These are phyloP conservation scores for Xylaria venustula DNA, from an alignment of 495 filamentous ascomycete genomes.

Conservation along the genomic window DNA sequence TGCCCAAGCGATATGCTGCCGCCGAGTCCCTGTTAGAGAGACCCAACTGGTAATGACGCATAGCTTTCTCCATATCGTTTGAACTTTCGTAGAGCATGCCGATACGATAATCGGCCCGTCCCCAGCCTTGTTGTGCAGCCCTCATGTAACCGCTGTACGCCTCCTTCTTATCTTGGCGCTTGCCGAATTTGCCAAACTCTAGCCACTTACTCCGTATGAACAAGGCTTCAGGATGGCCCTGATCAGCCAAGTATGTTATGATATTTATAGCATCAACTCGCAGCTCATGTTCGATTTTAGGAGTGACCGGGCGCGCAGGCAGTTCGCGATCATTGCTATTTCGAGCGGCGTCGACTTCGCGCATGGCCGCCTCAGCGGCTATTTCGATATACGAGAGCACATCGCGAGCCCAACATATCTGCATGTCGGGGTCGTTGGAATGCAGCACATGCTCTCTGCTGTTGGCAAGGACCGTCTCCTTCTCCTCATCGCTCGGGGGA, in stretches of 20 bases:
- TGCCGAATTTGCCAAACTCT: slow-evolving; percentile 95
- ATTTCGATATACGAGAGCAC: slow-evolving; percentile 86
- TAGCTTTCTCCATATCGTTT: slow-evolving; percentile 85
- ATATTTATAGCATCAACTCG: slow-evolving; percentile 88
- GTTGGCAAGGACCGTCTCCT: slow-evolving; percentile 80
- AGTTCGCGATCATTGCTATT: slow-evolving; percentile 54
- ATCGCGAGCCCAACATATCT: slow-evolving; percentile 95
- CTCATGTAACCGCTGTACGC: slow-evolving; percentile 82
- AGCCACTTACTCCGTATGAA: slow-evolving; percentile 97
- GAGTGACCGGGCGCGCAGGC: slow-evolving; percentile 69
- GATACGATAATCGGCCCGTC: slow-evolving; percentile 93
- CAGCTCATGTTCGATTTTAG: slow-evolving; percentile 82
- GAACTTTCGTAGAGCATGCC: slow-evolving; percentile 97
- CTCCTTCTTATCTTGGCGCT: slow-evolving; percentile 86
- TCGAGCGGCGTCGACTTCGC: slow-evolving; percentile 37
- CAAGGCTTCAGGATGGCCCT: slow-evolving; percentile 89
- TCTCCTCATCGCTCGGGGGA: slow-evolving; percentile 90
- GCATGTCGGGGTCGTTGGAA: slow-evolving; percentile 94
- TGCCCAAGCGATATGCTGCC: slow-evolving; percentile 90
- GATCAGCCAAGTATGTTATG: slow-evolving; percentile 81
- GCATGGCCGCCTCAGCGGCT: slow-evolving; percentile 63
- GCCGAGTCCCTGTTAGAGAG: slow-evolving; percentile 80
- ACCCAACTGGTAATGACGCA: slow-evolving; percentile 82
- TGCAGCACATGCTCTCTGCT: slow-evolving; percentile 81
- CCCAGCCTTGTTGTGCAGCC: slow-evolving; percentile 86